phyloP scores from a whole-genome alignment of 441 rosid species.

The Arabidopsis hybrid region DNA sequence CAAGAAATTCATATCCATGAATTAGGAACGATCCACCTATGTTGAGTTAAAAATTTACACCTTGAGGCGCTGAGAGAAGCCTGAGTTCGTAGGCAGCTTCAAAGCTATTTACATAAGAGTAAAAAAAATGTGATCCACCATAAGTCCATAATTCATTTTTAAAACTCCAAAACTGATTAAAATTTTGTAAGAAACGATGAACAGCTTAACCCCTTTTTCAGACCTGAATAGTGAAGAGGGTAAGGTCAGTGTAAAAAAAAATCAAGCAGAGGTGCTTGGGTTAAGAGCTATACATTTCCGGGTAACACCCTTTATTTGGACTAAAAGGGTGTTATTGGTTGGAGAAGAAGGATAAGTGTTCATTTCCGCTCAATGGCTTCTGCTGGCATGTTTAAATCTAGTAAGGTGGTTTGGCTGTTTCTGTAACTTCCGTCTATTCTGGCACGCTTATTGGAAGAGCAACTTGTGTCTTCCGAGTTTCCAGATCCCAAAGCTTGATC shows the following conservation, averaged over 20 bases:
- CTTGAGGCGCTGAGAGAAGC: constrained; percentile 3
- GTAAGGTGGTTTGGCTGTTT: constrained; percentile 6
- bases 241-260: not conserved
- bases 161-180: not conserved
- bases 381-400: constrained; percentile 38
- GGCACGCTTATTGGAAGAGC: constrained; percentile 32
- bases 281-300: constrained; percentile 11
- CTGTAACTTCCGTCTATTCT: constrained; percentile 7
- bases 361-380: constrained; percentile 22
- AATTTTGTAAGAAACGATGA: not conserved
- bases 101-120: constrained; percentile 7
- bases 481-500: not conserved
- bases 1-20: not conserved
- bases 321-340: not conserved
- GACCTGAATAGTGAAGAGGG: not conserved
- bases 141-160: not conserved
- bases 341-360: constrained; percentile 8
- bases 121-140: not conserved
- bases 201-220: not conserved
- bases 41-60: constrained; percentile 12
- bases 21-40: not conserved
- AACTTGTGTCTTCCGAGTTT: constrained; percentile 32
- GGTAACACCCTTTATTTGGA: not conserved
- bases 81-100: constrained; percentile 10
- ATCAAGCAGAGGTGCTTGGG: constrained; percentile 4